phyloP scores from a whole-genome alignment of 768 basidiomycete genomes.

The Omphalotus guepiniiformis region DNA sequence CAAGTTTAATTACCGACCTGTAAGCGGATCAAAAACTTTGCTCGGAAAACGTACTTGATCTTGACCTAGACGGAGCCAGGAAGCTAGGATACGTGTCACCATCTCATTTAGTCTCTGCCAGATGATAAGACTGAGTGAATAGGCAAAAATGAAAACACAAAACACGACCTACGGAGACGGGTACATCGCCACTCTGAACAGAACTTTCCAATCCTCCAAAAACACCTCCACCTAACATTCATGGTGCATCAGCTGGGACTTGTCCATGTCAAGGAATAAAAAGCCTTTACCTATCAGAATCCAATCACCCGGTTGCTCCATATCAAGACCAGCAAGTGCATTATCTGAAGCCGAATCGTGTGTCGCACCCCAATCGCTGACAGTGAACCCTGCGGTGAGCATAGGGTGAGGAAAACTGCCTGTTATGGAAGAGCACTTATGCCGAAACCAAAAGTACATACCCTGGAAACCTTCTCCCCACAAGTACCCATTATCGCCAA shows the following conservation, averaged over 20 bases:
- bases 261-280: background rate
- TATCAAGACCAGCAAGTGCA: conserved; percentile 45
- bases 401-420: background rate
- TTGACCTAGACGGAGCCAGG: conserved; percentile 46
- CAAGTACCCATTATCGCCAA: conserved; percentile 38
- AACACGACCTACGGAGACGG: conserved; percentile 21
- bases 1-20: background rate
- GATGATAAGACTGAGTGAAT: background rate
- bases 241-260: background rate
- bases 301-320: conserved; percentile 49
- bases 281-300: conserved; percentile 35
- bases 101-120: conserved; percentile 40
- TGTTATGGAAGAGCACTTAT: background rate
- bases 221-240: conserved; percentile 32
- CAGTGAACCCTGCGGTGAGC: conserved; percentile 46
- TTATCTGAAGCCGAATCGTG: conserved; percentile 42
- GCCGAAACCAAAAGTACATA: conserved; percentile 8
- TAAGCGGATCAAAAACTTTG: background rate
- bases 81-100: conserved; percentile 40
- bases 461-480: conserved; percentile 41
- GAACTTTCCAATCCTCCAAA: conserved; percentile 29
- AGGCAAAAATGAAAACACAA: background rate
- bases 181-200: conserved; percentile 31
- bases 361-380: conserved; percentile 53
- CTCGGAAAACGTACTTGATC: conserved; percentile 30